These are phyloP conservation scores for Aquanectria penicillioides DNA, from an alignment of 2,329 filamentous ascomycete species.

Conservation along the genomic window DNA sequence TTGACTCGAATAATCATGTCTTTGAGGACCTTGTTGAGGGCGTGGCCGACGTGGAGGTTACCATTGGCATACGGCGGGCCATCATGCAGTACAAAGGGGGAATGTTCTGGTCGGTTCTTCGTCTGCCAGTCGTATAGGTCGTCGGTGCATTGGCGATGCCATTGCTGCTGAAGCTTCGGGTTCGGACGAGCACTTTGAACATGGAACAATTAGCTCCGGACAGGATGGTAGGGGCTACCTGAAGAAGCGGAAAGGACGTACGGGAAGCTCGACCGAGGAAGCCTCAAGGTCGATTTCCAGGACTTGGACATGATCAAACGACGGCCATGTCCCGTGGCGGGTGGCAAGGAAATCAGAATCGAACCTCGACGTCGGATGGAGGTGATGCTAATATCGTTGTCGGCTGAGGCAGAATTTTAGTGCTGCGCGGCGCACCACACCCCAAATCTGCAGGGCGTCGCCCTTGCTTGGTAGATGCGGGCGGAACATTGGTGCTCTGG, in stretches of 20 bases:
- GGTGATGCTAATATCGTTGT: not conserved
- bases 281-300: slow-evolving; percentile 78
- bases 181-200: slow-evolving; percentile 61
- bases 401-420: slow-evolving; percentile 40
- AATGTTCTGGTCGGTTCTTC: slow-evolving; percentile 60
- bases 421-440: slow-evolving; percentile 13
- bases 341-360: slow-evolving; percentile 7
- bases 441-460: too few species aligned
- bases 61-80: slow-evolving; percentile 98
- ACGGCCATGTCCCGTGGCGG: slow-evolving; percentile 41
- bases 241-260: slow-evolving; percentile 51
- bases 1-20: slow-evolving; percentile 89
- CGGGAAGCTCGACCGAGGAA: slow-evolving; percentile 81
- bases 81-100: slow-evolving; percentile 87
- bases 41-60: slow-evolving; percentile 89
- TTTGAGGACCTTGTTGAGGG: slow-evolving; percentile 96
- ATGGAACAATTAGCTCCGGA: slow-evolving; percentile 30
- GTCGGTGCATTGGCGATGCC: slow-evolving; percentile 83
- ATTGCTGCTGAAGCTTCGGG: slow-evolving; percentile 59
- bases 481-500: slow-evolving; percentile 18
- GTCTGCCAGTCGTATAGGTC: slow-evolving; percentile 91
- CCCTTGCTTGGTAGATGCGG: too few species aligned
- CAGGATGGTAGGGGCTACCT: not conserved
- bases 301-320: slow-evolving; percentile 60
- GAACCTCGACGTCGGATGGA: slow-evolving; percentile 9